Evolutionary conservation across 2,329 filamentous ascomycete species (phyloP), one percentile per base, ranked within the genome.

Genomic region (Fusarium staphyleae): DNA sequence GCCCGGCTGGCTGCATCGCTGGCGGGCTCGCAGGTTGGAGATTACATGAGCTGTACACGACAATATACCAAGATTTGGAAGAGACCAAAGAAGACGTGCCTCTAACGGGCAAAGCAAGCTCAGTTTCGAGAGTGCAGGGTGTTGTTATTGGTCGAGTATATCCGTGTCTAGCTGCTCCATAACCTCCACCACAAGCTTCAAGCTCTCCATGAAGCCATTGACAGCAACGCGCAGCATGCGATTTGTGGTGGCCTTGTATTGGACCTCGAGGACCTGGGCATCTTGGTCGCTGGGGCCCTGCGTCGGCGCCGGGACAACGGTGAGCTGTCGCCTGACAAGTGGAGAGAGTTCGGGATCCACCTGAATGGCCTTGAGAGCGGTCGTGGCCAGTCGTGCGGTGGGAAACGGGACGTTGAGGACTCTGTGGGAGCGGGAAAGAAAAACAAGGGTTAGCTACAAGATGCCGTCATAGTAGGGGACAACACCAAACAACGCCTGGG

Each of bases 201-300:
- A 73, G 65, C 89, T 96, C 68, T 98, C 93, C 81, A 98, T 92
- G 74, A 97, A 97, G 9, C 92, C 91, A 75, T 98, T 98, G 50
- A 97, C 93, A 3, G 93, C 90, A 3, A 99, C 95, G 36, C 95
- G 87, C 52, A 99, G 81, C 93, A 98, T 98, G 64, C 95, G 88
- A 71, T 97, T 96, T 15, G 95, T 98, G 0, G 91, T 91, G 1
- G 95, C 95, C 48, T 81, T 83, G 75, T 98, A 98, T 55, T 88
- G 83, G 9, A 90, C 88, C 55, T 82, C 80, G 41, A 98, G 78
- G 4, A 93, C 74, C 16, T 69, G 74, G 14, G 71, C 67, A 33
- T 70, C 69, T 22, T 61, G 52, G 18, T 55, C 39, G 10, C 62
- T 52, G 19, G 63, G 55, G 18, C 67, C 56, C 46, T 60, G 44